Evolutionary conservation across 129 eudicot genomes (phyloP).

Genomic region (Cynara cardunculus): DNA sequence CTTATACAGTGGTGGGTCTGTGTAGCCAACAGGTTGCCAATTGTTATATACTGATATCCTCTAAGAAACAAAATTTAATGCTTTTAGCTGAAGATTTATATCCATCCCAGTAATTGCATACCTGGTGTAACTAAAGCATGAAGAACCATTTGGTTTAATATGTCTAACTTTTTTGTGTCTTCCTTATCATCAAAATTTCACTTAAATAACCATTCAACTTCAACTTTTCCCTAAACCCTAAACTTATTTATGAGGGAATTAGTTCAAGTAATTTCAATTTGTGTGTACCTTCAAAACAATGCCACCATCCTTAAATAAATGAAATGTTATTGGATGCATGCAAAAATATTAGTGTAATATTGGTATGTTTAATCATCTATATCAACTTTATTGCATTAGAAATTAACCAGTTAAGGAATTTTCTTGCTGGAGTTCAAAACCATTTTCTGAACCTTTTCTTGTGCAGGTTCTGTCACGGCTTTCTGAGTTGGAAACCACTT

Average conservation of each 20-base stretch:
- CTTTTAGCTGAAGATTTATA: background rate
- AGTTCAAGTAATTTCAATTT: background rate
- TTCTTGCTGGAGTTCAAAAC: background rate
- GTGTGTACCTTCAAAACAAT: background rate
- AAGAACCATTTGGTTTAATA: background rate
- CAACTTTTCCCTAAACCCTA: background rate
- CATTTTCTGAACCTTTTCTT: slow-evolving; percentile 10
- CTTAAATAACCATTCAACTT: background rate
- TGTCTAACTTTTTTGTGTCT: background rate
- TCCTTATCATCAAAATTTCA: background rate
- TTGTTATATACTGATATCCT: background rate
- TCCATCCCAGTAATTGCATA: background rate
- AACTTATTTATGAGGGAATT: background rate
- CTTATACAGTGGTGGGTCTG: background rate
- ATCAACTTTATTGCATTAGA: background rate
- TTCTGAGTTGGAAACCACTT: slow-evolving; percentile 84
- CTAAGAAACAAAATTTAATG: background rate
- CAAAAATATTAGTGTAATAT: background rate
- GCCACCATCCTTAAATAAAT: background rate
- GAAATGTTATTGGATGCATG: background rate
- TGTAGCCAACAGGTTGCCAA: background rate
- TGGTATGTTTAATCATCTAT: background rate
- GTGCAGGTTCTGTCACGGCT: slow-evolving; percentile 85
- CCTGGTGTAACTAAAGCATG: background rate
- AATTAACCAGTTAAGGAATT: background rate